These are phyloP conservation scores for Raffaelea arxii DNA, from an alignment of 2,329 filamentous ascomycete genomes.

Conservation along the genomic window DNA sequence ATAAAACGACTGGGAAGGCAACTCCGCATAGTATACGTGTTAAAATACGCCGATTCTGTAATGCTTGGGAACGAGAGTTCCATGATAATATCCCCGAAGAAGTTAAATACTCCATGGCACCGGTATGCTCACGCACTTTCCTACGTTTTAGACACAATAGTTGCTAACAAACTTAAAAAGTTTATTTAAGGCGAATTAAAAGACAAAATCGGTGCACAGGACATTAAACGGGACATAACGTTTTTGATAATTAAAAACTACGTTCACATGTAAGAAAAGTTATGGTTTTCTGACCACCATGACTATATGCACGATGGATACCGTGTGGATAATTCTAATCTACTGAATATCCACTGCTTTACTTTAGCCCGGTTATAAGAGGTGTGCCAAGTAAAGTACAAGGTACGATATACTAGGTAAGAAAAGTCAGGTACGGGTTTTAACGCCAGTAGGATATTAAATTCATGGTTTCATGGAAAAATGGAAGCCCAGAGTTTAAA, in stretches of 20 bases:
- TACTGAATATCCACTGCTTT: constrained; percentile 8
- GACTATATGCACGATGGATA: constrained; percentile 4
- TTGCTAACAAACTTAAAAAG: constrained; percentile 2
- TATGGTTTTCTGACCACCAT: constrained; percentile 8
- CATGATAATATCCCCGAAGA: constrained; percentile 2
- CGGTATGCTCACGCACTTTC: constrained; percentile 2
- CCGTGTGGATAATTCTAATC: constrained; percentile 4
- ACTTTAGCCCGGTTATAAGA: constrained; percentile 5
- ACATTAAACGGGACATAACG: constrained; percentile 2
- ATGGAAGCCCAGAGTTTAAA: constrained; percentile 6
- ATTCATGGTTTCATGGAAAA: constrained; percentile 7
- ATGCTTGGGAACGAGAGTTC: constrained; percentile 3
- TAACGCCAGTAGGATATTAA: constrained; percentile 3
- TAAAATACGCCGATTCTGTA: constrained; percentile 7
- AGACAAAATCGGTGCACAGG: constrained; percentile 4
- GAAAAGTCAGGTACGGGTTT: not conserved
- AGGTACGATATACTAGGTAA: constrained; percentile 2
- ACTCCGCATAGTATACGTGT: constrained; percentile 4
- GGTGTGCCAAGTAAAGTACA: constrained; percentile 6
- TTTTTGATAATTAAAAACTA: constrained; percentile 10
- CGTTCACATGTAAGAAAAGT: constrained; percentile 3
- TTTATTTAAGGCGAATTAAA: constrained; percentile 7
- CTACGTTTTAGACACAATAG: not conserved
- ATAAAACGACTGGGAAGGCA: constrained; percentile 2
- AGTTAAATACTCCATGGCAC: constrained; percentile 5